Evolutionary conservation across 768 basidiomycete species (phyloP), one percentile per base, ranked within the genome.

Genomic region (Solioccasus polychromus): DNA sequence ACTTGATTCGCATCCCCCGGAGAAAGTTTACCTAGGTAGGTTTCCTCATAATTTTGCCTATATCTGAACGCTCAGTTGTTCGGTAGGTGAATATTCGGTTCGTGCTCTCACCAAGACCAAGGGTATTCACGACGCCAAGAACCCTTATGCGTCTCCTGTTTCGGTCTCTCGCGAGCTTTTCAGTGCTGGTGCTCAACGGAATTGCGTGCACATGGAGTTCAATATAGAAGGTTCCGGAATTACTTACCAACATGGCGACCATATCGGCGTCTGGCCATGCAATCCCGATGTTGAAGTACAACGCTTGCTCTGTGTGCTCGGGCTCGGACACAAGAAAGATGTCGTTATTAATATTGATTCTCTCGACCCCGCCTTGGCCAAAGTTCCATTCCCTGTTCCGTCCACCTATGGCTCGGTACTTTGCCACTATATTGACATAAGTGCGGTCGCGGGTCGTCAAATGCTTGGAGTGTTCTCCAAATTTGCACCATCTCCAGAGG

Each of bases 161-260:
- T 62, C 73, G 25, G 71, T 74, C 32, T 76, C 88, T 20, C 83
- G 81, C 42, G 95, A 99, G 61, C 82, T 99, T 19, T 98, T 99
- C 75, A 67, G 79, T 39, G 62, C 69, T n/a, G 71, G 71, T 31
- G 74, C 73, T 7, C 85, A 87, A 51, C 81, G 96, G 36, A 96
- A 94, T 67, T 98, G 96, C 61, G 84, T 97, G 17, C 93, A 96
- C 61, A 74, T 94, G 60, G 96, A 98, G 63, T 84, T 99, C 59
- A 83, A 83, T 68, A 92, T 89, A 24, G 91, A 94, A 68, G 91
- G 90, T 15, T 93, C 93, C 34, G 94, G 94, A 30, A 90, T 98
- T 59, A 91, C 86, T n/a, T 99, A 99, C 68, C 95, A 98, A 65
- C 93, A 97, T 48, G 96, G 96, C 43, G 96, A 99, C 65, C 96